A percentile compares a stretch with the other conserved stretches of the same genome.
These are phyloP conservation scores for Actinomortierella ambigua DNA, from an alignment of 371 early-diverging fungal species.

Conservation along the genomic window DNA sequence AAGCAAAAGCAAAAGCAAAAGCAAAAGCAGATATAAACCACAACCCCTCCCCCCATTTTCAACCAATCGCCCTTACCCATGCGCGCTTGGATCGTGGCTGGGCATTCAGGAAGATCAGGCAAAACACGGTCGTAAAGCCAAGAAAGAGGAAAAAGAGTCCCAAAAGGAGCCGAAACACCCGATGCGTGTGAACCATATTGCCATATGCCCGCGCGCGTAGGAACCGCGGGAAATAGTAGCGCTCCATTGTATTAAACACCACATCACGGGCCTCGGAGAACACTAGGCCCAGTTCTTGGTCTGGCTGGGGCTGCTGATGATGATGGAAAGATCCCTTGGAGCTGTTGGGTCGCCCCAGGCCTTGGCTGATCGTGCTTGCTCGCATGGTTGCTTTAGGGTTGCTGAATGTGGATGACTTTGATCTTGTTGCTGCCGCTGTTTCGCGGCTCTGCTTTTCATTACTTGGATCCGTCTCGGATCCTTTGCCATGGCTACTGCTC, in stretches of 20 bases:
- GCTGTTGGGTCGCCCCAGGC: not conserved
- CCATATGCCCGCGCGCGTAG: slow-evolving; percentile 61
- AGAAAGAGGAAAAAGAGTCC: slow-evolving; percentile 60
- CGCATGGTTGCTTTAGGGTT: not conserved
- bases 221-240: slow-evolving; percentile 63
- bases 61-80: too few species aligned
- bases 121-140: slow-evolving; percentile 57
- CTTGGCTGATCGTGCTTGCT: not conserved
- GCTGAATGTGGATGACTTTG: not conserved
- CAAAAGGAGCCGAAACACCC: slow-evolving; percentile 53
- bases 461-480: too few species aligned
- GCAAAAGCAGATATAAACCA: too few species aligned
- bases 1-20: slow-evolving; percentile 2
- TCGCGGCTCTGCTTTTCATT: too few species aligned
- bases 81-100: slow-evolving; percentile 56
- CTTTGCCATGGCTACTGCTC: too few species aligned
- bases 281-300: slow-evolving; percentile 43
- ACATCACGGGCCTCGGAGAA: slow-evolving; percentile 65
- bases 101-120: slow-evolving; percentile 62
- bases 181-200: slow-evolving; percentile 60
- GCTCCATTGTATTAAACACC: slow-evolving; percentile 62
- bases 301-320: slow-evolving; percentile 12
- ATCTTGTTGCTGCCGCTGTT: slow-evolving; percentile 1
- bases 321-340: not conserved
- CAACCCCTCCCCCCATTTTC: too few species aligned